Evolutionary conservation across 768 basidiomycete genomes (phyloP).

Genomic region (Pulveroboletus frians): DNA sequence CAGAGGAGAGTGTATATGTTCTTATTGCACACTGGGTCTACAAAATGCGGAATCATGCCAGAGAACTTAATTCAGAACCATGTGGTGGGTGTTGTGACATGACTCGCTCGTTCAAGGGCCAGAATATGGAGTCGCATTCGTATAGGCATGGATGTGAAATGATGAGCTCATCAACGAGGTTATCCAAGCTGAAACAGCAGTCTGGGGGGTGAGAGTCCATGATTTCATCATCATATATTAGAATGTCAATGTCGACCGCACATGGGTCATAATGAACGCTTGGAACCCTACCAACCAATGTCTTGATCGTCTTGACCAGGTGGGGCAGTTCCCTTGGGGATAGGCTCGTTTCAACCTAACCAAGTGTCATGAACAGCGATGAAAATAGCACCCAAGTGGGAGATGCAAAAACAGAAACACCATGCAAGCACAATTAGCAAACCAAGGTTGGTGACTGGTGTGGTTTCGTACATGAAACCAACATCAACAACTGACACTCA

Average conservation of each 20-base stretch:
- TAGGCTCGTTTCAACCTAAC: conserved; percentile 71
- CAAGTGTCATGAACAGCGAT: background rate
- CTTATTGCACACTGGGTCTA: conserved; percentile 56
- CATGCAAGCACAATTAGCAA: conserved; percentile 89
- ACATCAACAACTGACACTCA: too few relatives aligned
- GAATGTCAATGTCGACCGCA: conserved; percentile 83
- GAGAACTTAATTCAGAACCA: too few relatives aligned
- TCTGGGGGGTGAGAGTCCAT: conserved; percentile 51
- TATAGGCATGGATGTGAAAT: conserved; percentile 77
- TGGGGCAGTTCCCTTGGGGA: conserved; percentile 52
- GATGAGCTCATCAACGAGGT: conserved; percentile 62
- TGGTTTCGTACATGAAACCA: too few relatives aligned
- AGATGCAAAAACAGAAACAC: conserved; percentile 43
- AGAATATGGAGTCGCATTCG: conserved; percentile 89
- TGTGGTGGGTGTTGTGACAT: background rate
- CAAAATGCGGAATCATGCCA: too few relatives aligned
- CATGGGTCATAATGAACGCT: conserved; percentile 84
- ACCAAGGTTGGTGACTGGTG: conserved; percentile 90
- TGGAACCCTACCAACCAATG: conserved; percentile 68
- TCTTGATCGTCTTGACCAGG: conserved; percentile 71
- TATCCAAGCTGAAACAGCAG: conserved; percentile 45
- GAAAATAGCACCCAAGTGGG: background rate
- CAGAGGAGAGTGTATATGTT: conserved; percentile 44
- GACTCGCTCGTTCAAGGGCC: conserved; percentile 79
- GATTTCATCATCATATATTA: conserved; percentile 48